Conservation (phyloP, 2,329 filamentous ascomycete species). For the Trichoderma sp. region DNA sequence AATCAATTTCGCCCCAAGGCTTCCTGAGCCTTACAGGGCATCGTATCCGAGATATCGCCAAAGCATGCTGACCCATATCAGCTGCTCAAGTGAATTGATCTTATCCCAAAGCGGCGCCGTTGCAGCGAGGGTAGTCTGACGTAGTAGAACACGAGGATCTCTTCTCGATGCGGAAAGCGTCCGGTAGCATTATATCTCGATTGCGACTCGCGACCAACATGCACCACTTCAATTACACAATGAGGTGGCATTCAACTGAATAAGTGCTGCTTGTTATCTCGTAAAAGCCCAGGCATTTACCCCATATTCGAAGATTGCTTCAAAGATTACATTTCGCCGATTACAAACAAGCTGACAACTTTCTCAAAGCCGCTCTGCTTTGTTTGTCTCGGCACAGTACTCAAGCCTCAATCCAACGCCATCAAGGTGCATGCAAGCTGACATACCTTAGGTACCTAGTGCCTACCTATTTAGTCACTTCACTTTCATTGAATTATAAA, state of each 20-base stretch:
- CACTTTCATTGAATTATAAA: neutral
- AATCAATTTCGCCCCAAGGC: neutral
- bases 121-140: neutral
- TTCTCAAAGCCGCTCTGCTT: neutral
- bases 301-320: neutral
- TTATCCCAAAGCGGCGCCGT: neutral
- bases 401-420: neutral
- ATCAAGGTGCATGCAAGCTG: neutral
- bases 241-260: neutral
- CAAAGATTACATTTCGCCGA: neutral
- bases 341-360: neutral
- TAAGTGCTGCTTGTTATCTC: neutral
- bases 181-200: neutral
- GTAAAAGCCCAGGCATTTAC: neutral
- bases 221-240: neutral
- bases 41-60: neutral
- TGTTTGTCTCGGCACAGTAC: neutral
- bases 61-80: neutral
- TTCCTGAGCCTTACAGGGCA: neutral
- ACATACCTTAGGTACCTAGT: neutral
- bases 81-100: neutral
- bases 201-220: neutral
- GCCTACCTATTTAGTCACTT: neutral
- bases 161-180: neutral
- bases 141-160: conserved; percentile 11